phyloP scores from a whole-genome alignment of 805 yeast species.

The Tetrapisispora fleetii region DNA sequence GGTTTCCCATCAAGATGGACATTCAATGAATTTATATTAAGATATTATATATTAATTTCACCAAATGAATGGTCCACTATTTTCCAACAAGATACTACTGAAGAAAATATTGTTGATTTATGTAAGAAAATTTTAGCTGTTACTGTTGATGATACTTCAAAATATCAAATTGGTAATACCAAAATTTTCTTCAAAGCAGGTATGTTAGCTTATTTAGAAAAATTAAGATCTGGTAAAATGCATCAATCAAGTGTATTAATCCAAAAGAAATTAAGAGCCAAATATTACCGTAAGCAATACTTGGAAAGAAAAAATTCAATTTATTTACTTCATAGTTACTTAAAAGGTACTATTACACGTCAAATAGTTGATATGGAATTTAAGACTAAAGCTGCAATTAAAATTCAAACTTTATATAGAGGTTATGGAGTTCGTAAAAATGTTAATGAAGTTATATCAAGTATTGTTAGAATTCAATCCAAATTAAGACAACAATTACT shows the following conservation, averaged over 20 bases:
- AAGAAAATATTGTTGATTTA: slow-evolving; percentile 48
- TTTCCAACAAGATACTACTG: slow-evolving; percentile 39
- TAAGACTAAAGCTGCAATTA: slow-evolving; percentile 52
- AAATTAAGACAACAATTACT: slow-evolving; percentile 41
- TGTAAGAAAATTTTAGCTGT: slow-evolving; percentile 58
- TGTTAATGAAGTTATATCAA: slow-evolving; percentile 17
- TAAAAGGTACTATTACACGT: slow-evolving; percentile 58
- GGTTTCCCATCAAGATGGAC: slow-evolving; percentile 97
- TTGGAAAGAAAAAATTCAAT: slow-evolving; percentile 45
- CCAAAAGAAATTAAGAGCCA: slow-evolving; percentile 71
- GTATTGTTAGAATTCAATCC: slow-evolving; percentile 39
- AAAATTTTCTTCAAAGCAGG: slow-evolving; percentile 96
- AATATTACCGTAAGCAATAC: slow-evolving; percentile 53
- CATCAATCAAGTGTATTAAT: slow-evolving; percentile 69
- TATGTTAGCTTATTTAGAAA: slow-evolving; percentile 85
- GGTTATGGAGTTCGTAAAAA: slow-evolving; percentile 40
- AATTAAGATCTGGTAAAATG: slow-evolving; percentile 69
- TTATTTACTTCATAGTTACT: slow-evolving; percentile 45
- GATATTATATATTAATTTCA: slow-evolving; percentile 75
- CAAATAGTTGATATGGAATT: slow-evolving; percentile 42
- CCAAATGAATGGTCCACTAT: slow-evolving; percentile 60
- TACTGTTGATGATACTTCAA: slow-evolving; percentile 53
- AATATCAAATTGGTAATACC: slow-evolving; percentile 85
- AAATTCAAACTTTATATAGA: slow-evolving; percentile 61
- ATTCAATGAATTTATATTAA: slow-evolving; percentile 81